Evolutionary conservation across 2,329 filamentous ascomycete genomes (phyloP).

Genomic region (Xylaria sp.): DNA sequence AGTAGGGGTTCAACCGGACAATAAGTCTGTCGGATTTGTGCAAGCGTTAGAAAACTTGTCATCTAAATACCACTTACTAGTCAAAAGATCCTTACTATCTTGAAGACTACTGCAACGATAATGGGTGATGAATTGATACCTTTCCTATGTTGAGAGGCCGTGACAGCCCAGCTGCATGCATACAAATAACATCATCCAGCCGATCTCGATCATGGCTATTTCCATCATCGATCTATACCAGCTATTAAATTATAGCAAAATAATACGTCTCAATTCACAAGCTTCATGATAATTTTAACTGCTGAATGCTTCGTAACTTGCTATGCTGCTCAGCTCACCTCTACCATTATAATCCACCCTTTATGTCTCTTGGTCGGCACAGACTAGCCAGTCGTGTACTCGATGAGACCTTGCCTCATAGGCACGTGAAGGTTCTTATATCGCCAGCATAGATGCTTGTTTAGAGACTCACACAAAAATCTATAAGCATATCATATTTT

Average conservation of each 20-base stretch:
- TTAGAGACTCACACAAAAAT: neutral
- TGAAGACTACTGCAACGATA: neutral
- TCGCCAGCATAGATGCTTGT: neutral
- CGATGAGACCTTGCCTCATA: no score
- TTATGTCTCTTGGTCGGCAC: neutral
- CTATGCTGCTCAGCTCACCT: neutral
- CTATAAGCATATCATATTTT: neutral
- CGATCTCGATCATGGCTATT: neutral
- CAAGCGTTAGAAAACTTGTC: constrained; percentile 1
- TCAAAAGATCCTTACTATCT: neutral
- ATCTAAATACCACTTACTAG: constrained; percentile 4
- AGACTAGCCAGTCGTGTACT: neutral
- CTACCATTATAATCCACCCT: neutral
- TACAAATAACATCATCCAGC: neutral
- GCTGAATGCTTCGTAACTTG: neutral
- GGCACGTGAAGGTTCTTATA: neutral
- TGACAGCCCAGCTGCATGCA: neutral
- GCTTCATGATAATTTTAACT: neutral
- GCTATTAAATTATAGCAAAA: neutral
- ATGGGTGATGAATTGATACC: neutral
- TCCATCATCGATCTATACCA: neutral
- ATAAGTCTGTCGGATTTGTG: neutral
- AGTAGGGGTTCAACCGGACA: neutral
- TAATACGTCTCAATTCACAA: neutral
- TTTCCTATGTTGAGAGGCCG: neutral